Base-by-base conservation (phyloP, 2,329 filamentous ascomycete species). In the Colletotrichum destructivum region DNA sequence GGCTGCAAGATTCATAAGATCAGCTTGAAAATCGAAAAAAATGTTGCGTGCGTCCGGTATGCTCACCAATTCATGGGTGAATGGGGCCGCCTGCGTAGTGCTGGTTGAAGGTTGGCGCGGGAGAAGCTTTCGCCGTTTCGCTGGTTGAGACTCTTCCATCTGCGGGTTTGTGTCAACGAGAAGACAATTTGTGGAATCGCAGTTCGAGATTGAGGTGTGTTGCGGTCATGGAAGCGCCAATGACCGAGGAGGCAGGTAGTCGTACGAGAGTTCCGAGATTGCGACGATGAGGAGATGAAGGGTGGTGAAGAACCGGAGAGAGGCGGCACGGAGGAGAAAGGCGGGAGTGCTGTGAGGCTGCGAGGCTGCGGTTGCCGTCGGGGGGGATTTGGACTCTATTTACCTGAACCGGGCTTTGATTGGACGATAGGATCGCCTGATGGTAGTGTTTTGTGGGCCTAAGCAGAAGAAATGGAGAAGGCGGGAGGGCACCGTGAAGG, bases 1-100 rank as follows among this genome's bases (percentile, higher is more conserved):
- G 78, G 78, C 61, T 78, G 75, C 74, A 21, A 15, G 46, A 40
- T 59, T 52, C n/a, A 60, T 62, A 69, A 69, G 61, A 57, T 73
- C 63, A 73, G 72, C 71, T 54, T 38, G n/a, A n/a, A 16, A 35
- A 67, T 26, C 31, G 59, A 18, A 52, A 52, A 66, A 31, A 21
- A 31, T 47, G 62, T 61, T 47, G 51, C 75, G 75, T 75, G 69
- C 49, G 73, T 26, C 18, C 47, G 23, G 16, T 21, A 38, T 66
- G 49, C 73, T 75, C 66, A 75, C 73, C 69, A 70, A 46, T 56
- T 75, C 72, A 38, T 47, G 55, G 16, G 64, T 64, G 26, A 73
- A 74, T 9, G 74, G 54, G 38, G 72, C 62, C 9, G 73, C 56
- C 52, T 69, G 72, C 26, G 65, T 51, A 40, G 66, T 66, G 56